Conservation (phyloP, 345 rosid genomes). For the Salix purpurea region DNA sequence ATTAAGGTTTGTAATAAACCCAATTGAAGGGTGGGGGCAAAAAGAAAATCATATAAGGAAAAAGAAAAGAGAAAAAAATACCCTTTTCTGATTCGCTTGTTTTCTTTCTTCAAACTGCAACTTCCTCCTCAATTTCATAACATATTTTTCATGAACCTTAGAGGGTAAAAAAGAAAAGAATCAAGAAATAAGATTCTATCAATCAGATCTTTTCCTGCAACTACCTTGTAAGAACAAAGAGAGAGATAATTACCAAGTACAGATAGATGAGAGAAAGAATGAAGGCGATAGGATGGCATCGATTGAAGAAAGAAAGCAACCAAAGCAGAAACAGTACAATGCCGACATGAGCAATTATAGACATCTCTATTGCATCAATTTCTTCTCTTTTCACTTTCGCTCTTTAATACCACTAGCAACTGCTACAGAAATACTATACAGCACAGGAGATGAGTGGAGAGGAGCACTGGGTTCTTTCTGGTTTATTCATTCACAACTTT, state of each 20-base stretch:
- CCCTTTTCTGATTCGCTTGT: conserved; percentile 70
- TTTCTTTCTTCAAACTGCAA: conserved; percentile 62
- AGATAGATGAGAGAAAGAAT: conserved; percentile 63
- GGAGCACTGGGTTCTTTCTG: no score
- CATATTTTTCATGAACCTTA: conserved; percentile 73
- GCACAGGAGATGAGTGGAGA: no score
- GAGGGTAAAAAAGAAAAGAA: not conserved
- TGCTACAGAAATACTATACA: no score
- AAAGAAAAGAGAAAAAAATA: conserved; percentile 13
- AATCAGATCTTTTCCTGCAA: no score
- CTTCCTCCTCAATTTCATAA: conserved; percentile 50
- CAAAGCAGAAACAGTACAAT: conserved; percentile 61
- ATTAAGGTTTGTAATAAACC: no score
- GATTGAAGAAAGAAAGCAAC: conserved; percentile 53
- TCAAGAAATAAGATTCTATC: not conserved
- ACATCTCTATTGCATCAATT: conserved; percentile 44
- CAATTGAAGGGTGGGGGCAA: no score
- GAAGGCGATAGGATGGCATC: conserved; percentile 48
- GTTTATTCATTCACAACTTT: no score
- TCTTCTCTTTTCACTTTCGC: not conserved
- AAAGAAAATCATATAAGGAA: not conserved
- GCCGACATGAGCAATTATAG: conserved; percentile 69
- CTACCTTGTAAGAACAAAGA: no score
- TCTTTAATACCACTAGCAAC: no score
- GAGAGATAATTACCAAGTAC: conserved; percentile 45